phyloP scores from a whole-genome alignment of 495 filamentous ascomycete genomes.

The Sordaria brevicollis region DNA sequence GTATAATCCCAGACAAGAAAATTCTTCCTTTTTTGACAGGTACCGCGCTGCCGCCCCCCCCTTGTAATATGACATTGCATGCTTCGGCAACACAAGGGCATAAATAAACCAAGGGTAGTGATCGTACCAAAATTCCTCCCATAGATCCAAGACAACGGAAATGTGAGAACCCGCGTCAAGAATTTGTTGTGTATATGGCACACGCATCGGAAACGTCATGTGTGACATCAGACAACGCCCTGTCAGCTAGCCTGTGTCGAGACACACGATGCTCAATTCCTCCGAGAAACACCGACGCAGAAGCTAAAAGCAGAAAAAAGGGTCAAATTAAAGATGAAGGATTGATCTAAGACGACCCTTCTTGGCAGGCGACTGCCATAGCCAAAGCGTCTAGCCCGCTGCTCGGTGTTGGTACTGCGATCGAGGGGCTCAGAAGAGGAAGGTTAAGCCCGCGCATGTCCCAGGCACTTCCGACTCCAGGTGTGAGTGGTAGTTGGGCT shows the following conservation, averaged over 20 bases:
- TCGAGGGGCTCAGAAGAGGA: conserved; percentile 27
- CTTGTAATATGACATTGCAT: background rate
- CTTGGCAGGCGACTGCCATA: conserved; percentile 28
- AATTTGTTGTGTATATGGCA: no score
- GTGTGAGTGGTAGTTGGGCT: background rate
- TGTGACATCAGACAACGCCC: background rate
- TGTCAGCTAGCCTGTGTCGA: background rate
- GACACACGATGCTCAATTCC: background rate
- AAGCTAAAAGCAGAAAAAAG: background rate
- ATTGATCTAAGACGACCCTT: conserved; percentile 16
- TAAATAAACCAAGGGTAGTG: background rate
- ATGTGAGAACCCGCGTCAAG: background rate
- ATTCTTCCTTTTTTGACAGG: background rate
- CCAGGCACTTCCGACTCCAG: conserved; percentile 22
- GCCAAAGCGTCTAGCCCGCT: conserved; percentile 33
- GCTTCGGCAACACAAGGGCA: background rate
- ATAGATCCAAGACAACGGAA: background rate
- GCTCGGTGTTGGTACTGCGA: conserved; percentile 18
- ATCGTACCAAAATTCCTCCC: background rate
- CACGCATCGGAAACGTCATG: background rate
- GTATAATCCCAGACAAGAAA: background rate
- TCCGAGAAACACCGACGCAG: background rate
- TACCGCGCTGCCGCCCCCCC: background rate
- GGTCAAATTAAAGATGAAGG: background rate
- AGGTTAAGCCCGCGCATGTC: conserved; percentile 33